Conservation (phyloP, 345 rosid genomes). For the Citrus medica region DNA sequence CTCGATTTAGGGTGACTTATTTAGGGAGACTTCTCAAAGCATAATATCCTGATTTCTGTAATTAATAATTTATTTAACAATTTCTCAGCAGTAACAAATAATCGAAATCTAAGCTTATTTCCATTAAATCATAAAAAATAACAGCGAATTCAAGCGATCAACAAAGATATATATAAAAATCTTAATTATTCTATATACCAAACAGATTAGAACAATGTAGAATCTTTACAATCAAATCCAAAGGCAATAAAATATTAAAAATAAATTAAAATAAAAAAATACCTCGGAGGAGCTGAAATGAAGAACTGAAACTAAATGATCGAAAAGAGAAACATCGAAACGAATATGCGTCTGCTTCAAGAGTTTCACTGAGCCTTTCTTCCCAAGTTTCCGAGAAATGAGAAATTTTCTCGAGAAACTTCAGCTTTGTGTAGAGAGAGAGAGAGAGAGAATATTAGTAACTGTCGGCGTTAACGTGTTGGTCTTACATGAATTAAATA, state of each 20-base stretch:
- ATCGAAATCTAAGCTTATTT: neutral
- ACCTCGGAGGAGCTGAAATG: constrained; percentile 13
- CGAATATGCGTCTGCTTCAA: neutral
- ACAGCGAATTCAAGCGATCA: neutral
- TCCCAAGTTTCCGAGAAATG: constrained; percentile 14
- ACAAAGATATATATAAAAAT: neutral
- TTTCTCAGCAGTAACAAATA: constrained; percentile 1
- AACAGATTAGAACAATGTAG: neutral
- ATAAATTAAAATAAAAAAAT: neutral
- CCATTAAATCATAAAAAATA: neutral
- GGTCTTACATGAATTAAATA: neutral
- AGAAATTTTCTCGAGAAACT: constrained; percentile 17
- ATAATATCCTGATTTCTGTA: neutral
- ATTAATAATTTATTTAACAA: neutral
- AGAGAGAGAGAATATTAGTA: neutral
- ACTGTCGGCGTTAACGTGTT: neutral
- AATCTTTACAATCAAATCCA: neutral
- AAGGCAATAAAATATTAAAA: neutral
- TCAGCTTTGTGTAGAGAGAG: neutral
- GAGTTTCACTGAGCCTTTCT: constrained; percentile 1
- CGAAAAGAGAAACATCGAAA: constrained; percentile 1
- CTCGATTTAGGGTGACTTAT: neutral
- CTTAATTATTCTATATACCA: neutral
- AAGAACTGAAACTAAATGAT: constrained; percentile 1
- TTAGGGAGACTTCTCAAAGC: neutral